Conservation (phyloP, 2,329 filamentous ascomycete genomes). For the Apiospora kogelbergensis region DNA sequence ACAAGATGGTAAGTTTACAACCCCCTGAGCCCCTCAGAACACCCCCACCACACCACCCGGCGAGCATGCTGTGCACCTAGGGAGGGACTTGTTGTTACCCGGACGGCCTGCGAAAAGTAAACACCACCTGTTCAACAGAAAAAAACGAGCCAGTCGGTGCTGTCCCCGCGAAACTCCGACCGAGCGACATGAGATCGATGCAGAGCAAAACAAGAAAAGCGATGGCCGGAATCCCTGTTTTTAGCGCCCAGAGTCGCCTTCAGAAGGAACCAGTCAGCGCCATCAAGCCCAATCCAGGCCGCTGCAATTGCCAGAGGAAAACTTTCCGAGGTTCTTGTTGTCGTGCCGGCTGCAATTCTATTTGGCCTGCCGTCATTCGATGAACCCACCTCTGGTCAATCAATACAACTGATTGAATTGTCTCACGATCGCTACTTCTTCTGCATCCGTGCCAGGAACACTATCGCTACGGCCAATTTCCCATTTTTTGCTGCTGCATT, state of each 20-base stretch:
- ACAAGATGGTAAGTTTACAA: constrained; percentile 37
- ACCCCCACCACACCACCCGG: not conserved
- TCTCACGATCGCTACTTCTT: not conserved
- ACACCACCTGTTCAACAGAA: constrained; percentile 1
- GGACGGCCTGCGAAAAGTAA: constrained; percentile 2
- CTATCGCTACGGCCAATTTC: not conserved
- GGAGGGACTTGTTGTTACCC: not conserved
- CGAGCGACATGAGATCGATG: not conserved
- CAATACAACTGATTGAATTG: not conserved
- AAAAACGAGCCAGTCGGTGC: not conserved
- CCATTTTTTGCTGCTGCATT: not conserved
- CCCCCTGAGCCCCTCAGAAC: not conserved
- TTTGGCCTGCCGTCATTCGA: not conserved
- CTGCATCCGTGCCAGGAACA: not conserved
- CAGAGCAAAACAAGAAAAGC: constrained; percentile 6
- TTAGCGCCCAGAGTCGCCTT: not conserved
- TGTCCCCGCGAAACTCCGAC: constrained; percentile 9
- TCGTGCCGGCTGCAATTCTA: not conserved
- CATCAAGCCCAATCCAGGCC: not conserved
- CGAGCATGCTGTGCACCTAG: not conserved
- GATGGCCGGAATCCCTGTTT: constrained; percentile 3
- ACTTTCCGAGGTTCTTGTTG: constrained; percentile 4
- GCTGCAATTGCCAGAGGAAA: not conserved
- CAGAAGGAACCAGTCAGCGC: constrained; percentile 6
- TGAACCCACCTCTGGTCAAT: not conserved